A percentile compares a stretch with the other conserved stretches of the same genome.
Evolutionary conservation across 352 stramenopile species (phyloP).

Genomic region (Globisporangium cederbergense): DNA sequence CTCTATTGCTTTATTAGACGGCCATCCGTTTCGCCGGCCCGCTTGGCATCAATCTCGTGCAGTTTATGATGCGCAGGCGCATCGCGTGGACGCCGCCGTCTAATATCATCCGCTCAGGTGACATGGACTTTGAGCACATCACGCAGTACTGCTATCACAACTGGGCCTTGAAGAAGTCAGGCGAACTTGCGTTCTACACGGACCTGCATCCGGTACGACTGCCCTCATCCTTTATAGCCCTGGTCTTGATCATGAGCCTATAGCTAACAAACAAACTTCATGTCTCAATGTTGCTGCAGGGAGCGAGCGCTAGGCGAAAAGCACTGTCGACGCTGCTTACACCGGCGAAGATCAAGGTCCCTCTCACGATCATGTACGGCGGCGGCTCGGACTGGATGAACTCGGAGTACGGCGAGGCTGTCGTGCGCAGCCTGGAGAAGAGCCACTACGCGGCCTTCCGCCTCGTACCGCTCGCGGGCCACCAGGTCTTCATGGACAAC

Average conservation of each 20-base stretch:
- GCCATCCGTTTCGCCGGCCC: constrained; percentile 61
- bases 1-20: constrained; percentile 18
- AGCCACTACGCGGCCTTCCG: constrained; percentile 64
- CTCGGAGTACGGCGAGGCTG: constrained; percentile 47
- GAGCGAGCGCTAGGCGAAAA: constrained; percentile 43
- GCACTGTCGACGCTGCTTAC: constrained; percentile 56
- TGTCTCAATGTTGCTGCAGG: constrained; percentile 18
- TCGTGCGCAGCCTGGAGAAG: constrained; percentile 55
- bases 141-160: constrained; percentile 82
- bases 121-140: constrained; percentile 68
- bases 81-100: constrained; percentile 60
- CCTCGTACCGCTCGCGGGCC: constrained; percentile 60
- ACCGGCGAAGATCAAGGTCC: constrained; percentile 47
- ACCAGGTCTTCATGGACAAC: constrained; percentile 89
- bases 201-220: constrained; percentile 56
- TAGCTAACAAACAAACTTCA: neutral
- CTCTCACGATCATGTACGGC: constrained; percentile 80
- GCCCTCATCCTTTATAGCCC: neutral
- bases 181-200: constrained; percentile 74
- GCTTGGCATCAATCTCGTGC: constrained; percentile 48
- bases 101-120: constrained; percentile 73
- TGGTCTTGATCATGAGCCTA: neutral
- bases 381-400: constrained; percentile 83
- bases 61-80: constrained; percentile 50
- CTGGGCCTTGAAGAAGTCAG: constrained; percentile 67